These are phyloP conservation scores for Caryopteris hybrid DNA, from an alignment of 305 asterid genomes.

Conservation along the genomic window DNA sequence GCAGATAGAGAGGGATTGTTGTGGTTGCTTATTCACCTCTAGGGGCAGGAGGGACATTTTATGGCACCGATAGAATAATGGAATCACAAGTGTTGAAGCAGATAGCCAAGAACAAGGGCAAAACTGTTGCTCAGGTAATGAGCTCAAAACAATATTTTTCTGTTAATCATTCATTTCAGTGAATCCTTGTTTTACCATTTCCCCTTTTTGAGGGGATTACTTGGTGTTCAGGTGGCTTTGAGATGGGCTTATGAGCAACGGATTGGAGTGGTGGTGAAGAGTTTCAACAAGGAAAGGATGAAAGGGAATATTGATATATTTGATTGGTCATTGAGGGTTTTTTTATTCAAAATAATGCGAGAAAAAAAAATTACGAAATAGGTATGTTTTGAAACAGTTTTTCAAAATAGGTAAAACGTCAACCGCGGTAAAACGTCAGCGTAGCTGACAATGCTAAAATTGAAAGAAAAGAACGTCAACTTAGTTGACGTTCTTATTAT, in stretches of 20 bases:
- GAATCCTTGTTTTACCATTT: too few relatives aligned
- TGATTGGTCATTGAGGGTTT: slow-evolving; percentile 48
- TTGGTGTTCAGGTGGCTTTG: slow-evolving; percentile 26
- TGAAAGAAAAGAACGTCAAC: too few relatives aligned
- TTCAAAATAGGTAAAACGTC: too few relatives aligned
- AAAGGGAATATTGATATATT: slow-evolving; percentile 48
- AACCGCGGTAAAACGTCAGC: too few relatives aligned
- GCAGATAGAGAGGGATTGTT: slow-evolving; percentile 43
- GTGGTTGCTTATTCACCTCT: slow-evolving; percentile 50
- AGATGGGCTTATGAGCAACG: slow-evolving; percentile 69
- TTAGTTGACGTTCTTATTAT: too few relatives aligned
- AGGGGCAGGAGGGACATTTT: slow-evolving; percentile 55
- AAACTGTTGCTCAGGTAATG: slow-evolving; percentile 55
- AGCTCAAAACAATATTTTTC: neutral
- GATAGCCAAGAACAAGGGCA: slow-evolving; percentile 46
- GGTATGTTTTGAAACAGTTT: too few relatives aligned
- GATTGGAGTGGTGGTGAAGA: slow-evolving; percentile 52
- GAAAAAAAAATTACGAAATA: too few relatives aligned
- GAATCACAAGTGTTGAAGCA: slow-evolving; percentile 43
- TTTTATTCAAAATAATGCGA: too few relatives aligned
- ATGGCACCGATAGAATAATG: slow-evolving; percentile 56
- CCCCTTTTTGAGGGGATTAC: too few relatives aligned
- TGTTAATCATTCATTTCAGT: neutral
- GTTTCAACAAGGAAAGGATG: slow-evolving; percentile 61
- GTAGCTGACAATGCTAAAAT: too few relatives aligned